Base-by-base conservation (phyloP, 1,284 basidiomycete genomes). In the Mycena sp. region DNA sequence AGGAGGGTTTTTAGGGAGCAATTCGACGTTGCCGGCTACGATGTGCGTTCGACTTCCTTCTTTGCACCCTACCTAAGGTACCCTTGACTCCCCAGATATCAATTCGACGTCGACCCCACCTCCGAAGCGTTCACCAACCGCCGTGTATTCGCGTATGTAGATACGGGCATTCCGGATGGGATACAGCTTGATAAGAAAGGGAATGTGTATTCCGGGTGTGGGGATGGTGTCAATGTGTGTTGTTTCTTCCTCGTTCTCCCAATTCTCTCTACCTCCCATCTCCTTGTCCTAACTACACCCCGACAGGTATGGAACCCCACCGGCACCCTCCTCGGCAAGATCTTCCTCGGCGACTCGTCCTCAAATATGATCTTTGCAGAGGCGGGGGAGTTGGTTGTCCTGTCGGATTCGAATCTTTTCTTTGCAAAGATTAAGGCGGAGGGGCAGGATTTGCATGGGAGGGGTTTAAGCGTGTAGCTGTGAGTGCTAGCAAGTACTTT, bases 1-100 rank as follows among this genome's bases (percentile, higher is more conserved):
- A n/a, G 73, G 72, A 44, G 88, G 85, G 4, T 80, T 83, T 51
- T 72, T 81, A 25, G 87, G 85, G 21, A 81, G 70, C 54, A 85
- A 91, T 71, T 83, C 83, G 65, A 90, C 87, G 1, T 71, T 77
- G 6, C 89, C 91, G 2, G 83, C 90, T 4, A 89, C 89, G 0
- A 87, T 93, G 90, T 89, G 69, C 70, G 85, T 71, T n/a, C n/a
- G n/a, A n/a, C n/a, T n/a, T n/a, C n/a, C 6, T 50, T 11, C 35
- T 26, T 16, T 37, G 37, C 32, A 41, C 21, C 30, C 55, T 49
- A n/a, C 35, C 9, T 54, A 38, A 28, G 7, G 3, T 5, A 16
- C 16, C 25, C 11, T 19, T 23, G 14, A 4, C 5, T 19, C 40
- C 26, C 3, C 21, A 59, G 58, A 32, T 60, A 60, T 28, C 17